phyloP scores from a whole-genome alignment of 805 yeast genomes.

The Naumovozyma dairenensis region DNA sequence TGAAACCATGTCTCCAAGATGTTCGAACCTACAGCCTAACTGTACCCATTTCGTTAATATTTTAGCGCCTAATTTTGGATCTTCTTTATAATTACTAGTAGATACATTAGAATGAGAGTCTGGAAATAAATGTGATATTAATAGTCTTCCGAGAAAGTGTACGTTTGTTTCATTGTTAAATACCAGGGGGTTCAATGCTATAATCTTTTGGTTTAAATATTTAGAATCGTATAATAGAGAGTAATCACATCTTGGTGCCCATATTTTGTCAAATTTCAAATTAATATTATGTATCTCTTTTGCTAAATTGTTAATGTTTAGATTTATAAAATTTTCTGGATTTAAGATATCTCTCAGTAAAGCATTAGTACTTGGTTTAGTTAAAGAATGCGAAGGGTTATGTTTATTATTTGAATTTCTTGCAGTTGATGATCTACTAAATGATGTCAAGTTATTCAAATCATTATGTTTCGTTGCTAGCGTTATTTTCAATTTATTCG shows the following conservation, averaged over 20 bases:
- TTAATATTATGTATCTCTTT: constrained; percentile 58
- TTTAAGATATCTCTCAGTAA: constrained; percentile 16
- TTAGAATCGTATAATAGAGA: constrained; percentile 54
- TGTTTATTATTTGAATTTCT: constrained; percentile 6
- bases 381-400: constrained; percentile 1
- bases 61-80: constrained; percentile 44
- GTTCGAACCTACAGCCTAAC: constrained; percentile 67
- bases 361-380: constrained; percentile 1
- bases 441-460: constrained; percentile 31
- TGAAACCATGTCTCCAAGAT: constrained; percentile 82
- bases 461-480: constrained; percentile 43
- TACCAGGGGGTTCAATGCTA: constrained; percentile 59
- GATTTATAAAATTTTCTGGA: constrained; percentile 42
- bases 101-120: constrained; percentile 4
- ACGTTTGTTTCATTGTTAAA: constrained; percentile 57
- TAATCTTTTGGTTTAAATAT: constrained; percentile 22
- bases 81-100: background rate
- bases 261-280: constrained; percentile 47
- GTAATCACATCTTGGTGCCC: constrained; percentile 77
- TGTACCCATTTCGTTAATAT: constrained; percentile 76
- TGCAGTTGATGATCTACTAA: constrained; percentile 3
- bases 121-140: constrained; percentile 57
- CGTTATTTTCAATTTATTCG: constrained; percentile 42
- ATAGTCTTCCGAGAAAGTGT: constrained; percentile 68
- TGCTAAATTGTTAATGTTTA: constrained; percentile 47